These are phyloP conservation scores for Saccharomycopsis schoenii DNA, from an alignment of 805 yeast genomes.

Conservation along the genomic window DNA sequence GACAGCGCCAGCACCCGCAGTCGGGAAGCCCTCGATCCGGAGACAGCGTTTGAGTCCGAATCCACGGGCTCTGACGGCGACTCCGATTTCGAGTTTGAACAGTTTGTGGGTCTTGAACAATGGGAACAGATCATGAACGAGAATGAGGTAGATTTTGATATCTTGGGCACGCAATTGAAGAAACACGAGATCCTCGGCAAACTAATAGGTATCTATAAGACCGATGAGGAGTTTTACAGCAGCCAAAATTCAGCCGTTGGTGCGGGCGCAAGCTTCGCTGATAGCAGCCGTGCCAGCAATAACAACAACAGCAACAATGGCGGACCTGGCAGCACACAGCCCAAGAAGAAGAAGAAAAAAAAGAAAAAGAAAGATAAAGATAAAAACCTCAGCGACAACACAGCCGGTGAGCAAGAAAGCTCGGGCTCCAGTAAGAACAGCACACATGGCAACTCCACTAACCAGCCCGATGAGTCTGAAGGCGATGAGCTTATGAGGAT, in stretches of 20 bases:
- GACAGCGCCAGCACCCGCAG: no score
- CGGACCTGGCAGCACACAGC: neutral
- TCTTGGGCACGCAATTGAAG: slow-evolving; percentile 7
- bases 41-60: neutral
- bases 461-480: neutral
- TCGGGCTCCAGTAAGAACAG: neutral
- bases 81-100: slow-evolving; percentile 20
- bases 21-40: neutral
- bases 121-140: neutral
- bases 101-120: slow-evolving; percentile 4
- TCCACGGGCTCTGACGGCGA: slow-evolving; percentile 14
- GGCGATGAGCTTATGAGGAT: neutral
- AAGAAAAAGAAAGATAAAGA: neutral
- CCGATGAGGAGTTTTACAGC: neutral
- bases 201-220: neutral
- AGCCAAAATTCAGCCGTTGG: neutral
- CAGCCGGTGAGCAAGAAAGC: neutral
- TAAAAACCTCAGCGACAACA: neutral
- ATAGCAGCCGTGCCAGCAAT: neutral
- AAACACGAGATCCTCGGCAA: slow-evolving; percentile 9
- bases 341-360: neutral
- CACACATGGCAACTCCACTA: no score
- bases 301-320: neutral
- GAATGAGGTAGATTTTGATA: slow-evolving; percentile 13
- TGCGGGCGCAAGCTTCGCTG: neutral